These are phyloP conservation scores for Plenodomus biglobosus DNA, from an alignment of 2,329 filamentous ascomycete species.

Conservation along the genomic window DNA sequence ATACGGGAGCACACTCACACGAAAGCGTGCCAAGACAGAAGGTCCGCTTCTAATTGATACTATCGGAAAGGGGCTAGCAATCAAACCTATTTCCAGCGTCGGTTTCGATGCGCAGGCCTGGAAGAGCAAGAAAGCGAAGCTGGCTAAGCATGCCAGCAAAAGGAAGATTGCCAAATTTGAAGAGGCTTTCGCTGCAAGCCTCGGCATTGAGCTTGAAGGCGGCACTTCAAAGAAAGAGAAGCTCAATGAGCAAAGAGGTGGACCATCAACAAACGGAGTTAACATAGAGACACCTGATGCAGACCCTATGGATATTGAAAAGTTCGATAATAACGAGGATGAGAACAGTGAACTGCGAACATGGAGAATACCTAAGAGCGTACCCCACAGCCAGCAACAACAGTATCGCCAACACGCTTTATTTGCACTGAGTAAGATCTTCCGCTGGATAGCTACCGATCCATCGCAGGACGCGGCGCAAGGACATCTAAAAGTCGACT, in stretches of 20 bases:
- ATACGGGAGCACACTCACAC: conserved; percentile 34
- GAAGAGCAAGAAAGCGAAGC: conserved; percentile 32
- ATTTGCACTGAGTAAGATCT: conserved; percentile 54
- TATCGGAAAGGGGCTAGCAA: conserved; percentile 63
- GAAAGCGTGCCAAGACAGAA: conserved; percentile 42
- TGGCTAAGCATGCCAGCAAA: conserved; percentile 43
- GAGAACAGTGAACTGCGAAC: conserved; percentile 41
- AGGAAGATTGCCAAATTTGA: conserved; percentile 48
- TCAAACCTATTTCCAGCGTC: conserved; percentile 3
- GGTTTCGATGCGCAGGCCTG: conserved; percentile 24
- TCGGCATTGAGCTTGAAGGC: conserved; percentile 40
- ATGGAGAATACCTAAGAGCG: conserved; percentile 50
- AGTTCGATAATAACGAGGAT: conserved; percentile 15
- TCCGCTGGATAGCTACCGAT: conserved; percentile 34
- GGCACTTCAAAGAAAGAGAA: conserved; percentile 18
- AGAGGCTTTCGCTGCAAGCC: conserved; percentile 39
- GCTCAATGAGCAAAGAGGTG: conserved; percentile 23
- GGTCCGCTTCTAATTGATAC: conserved; percentile 70
- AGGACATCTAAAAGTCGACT: conserved; percentile 43
- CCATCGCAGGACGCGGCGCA: conserved; percentile 8
- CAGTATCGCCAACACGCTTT: conserved; percentile 68
- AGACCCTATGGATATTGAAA: conserved; percentile 18
- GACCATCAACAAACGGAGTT: conserved; percentile 25
- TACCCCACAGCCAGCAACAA: conserved; percentile 51
- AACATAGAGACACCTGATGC: conserved; percentile 20